These are phyloP conservation scores for Trichoderma asperellum DNA, from an alignment of 2,329 filamentous ascomycete genomes.

Conservation along the genomic window DNA sequence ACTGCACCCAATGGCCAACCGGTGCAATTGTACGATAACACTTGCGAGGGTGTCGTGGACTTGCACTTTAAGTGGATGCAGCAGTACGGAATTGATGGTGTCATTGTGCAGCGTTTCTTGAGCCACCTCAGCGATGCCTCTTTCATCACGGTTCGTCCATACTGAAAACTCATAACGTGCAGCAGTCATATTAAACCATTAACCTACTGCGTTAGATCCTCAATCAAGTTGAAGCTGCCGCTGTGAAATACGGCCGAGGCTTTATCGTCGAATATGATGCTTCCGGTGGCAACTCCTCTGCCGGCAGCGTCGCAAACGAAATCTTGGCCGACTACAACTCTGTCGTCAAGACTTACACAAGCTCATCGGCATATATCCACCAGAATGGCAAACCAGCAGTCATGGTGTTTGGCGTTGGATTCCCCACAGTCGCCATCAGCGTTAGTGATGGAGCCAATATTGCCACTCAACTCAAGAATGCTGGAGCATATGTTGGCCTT, in stretches of 20 bases:
- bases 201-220: not conserved
- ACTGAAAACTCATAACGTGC: not conserved
- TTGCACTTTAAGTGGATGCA: conserved; percentile 26
- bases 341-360: conserved; percentile 17
- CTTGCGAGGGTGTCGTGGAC: conserved; percentile 21
- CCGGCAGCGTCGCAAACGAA: conserved; percentile 1
- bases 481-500: conserved; percentile 8
- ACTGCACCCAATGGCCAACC: conserved; percentile 19
- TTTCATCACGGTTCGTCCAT: conserved; percentile 17
- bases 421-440: conserved; percentile 6
- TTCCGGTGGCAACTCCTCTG: conserved; percentile 18
- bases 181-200: not conserved
- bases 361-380: conserved; percentile 21
- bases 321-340: conserved; percentile 26
- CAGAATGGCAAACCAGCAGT: conserved; percentile 22
- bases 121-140: conserved; percentile 11
- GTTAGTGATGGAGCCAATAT: conserved; percentile 18
- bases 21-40: conserved; percentile 24
- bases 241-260: conserved; percentile 23
- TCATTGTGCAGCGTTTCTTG: conserved; percentile 23
- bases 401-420: conserved; percentile 24
- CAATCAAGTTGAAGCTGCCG: conserved; percentile 26
- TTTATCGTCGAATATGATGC: conserved; percentile 27
- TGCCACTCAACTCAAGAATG: conserved; percentile 14
- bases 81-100: conserved; percentile 21